Evolutionary conservation across 176 grass and related monocot species (phyloP).

Genomic region (Aegilops umbellulata): DNA sequence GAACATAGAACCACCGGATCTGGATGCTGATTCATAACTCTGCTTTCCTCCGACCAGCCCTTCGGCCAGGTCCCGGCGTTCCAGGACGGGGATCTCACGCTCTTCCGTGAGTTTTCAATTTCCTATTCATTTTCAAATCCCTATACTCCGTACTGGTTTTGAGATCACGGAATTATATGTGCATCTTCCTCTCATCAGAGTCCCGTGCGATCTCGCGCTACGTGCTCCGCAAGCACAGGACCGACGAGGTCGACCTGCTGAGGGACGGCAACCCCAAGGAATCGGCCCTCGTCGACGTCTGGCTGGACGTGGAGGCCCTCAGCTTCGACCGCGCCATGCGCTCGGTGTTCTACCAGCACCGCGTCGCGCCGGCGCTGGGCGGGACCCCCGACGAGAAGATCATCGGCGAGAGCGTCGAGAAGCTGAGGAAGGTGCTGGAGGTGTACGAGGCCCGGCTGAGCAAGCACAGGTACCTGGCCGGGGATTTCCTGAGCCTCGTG

Average conservation of each 20-base stretch:
- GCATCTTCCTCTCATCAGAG: neutral
- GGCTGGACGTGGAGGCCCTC: neutral
- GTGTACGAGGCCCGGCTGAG: neutral
- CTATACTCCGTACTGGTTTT: too few relatives aligned
- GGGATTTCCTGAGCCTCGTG: constrained; percentile 20
- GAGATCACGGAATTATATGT: too few relatives aligned
- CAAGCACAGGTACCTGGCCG: constrained; percentile 3
- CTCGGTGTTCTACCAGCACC: neutral
- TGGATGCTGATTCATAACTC: neutral
- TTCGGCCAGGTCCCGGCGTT: constrained; percentile 4
- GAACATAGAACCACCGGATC: neutral
- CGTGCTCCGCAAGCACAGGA: neutral
- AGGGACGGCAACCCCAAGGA: neutral
- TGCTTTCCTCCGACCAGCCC: neutral
- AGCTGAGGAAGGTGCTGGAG: neutral
- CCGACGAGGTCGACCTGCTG: neutral
- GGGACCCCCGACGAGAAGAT: neutral
- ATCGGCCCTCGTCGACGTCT: neutral
- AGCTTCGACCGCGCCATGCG: neutral
- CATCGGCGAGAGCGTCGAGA: neutral
- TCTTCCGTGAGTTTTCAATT: neutral
- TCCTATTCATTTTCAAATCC: neutral
- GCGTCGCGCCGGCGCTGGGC: neutral
- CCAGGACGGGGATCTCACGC: neutral
- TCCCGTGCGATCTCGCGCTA: neutral